A percentile compares a stretch with the other conserved stretches of the same genome.
Evolutionary conservation across 441 rosid genomes (phyloP).

Genomic region (Dalechampia spathulata): DNA sequence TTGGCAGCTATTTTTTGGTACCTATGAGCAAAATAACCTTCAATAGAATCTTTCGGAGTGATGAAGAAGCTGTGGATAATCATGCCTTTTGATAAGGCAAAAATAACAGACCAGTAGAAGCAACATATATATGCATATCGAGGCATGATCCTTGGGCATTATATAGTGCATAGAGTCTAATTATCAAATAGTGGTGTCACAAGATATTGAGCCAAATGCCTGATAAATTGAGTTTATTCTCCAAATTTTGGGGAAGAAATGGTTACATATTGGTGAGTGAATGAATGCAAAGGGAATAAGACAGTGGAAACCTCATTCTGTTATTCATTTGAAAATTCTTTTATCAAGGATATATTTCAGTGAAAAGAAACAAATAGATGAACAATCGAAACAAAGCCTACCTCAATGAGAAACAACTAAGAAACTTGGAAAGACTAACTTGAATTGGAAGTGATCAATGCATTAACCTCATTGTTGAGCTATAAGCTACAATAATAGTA

Average conservation of each 20-base stretch:
- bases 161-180: not conserved
- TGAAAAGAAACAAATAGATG: not conserved
- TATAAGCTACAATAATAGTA: slow-evolving; percentile 3
- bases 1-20: slow-evolving; percentile 46
- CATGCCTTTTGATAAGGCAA: not conserved
- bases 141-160: not conserved
- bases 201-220: not conserved
- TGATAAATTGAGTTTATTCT: not conserved
- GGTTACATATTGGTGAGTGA: not conserved
- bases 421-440: not conserved
- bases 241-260: not conserved
- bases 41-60: not conserved
- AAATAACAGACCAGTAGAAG: not conserved
- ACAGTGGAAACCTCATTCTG: not conserved
- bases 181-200: not conserved
- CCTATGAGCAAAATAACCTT: slow-evolving; percentile 26
- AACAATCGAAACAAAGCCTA: not conserved
- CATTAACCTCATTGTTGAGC: slow-evolving; percentile 1
- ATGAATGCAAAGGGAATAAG: not conserved
- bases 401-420: not conserved
- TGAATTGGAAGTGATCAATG: not conserved
- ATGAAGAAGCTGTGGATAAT: not conserved
- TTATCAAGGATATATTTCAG: not conserved
- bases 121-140: not conserved
- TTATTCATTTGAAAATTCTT: not conserved